These are phyloP conservation scores for Viola odorata DNA, from an alignment of 345 rosid species.

Conservation along the genomic window DNA sequence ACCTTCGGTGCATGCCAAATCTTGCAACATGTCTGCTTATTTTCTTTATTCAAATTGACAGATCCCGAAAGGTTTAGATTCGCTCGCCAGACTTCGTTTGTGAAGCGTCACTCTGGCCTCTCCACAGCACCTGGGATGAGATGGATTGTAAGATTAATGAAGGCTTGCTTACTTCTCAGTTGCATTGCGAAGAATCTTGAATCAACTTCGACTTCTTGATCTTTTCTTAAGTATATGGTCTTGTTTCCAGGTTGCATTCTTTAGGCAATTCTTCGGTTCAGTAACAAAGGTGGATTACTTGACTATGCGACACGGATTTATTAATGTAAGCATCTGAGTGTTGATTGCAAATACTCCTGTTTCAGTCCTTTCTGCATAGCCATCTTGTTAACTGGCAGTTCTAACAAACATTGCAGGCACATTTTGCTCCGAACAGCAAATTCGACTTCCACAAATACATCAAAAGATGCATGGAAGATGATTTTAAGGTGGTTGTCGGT, in stretches of 20 bases:
- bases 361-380: background rate
- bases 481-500: slow-evolving; percentile 59
- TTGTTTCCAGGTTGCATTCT: slow-evolving; percentile 35
- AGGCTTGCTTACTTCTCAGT: no score
- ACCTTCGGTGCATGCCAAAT: no score
- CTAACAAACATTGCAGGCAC: slow-evolving; percentile 33
- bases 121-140: slow-evolving; percentile 33
- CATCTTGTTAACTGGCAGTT: background rate
- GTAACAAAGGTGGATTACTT: slow-evolving; percentile 40
- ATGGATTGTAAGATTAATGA: slow-evolving; percentile 36
- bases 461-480: slow-evolving; percentile 60
- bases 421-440: slow-evolving; percentile 38
- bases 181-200: no score
- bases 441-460: slow-evolving; percentile 60
- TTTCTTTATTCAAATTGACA: background rate
- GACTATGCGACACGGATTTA: slow-evolving; percentile 42
- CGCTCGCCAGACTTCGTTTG: slow-evolving; percentile 42
- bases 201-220: no score
- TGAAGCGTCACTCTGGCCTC: slow-evolving; percentile 37
- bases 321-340: slow-evolving; percentile 25
- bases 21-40: no score
- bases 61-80: slow-evolving; percentile 46
- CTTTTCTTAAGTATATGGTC: background rate
- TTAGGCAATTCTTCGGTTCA: slow-evolving; percentile 39
- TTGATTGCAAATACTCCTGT: background rate